A percentile compares a stretch with the other conserved stretches of the same genome.
phyloP scores from a whole-genome alignment of 2,329 filamentous ascomycete species.

The Colletotrichum tanaceti region DNA sequence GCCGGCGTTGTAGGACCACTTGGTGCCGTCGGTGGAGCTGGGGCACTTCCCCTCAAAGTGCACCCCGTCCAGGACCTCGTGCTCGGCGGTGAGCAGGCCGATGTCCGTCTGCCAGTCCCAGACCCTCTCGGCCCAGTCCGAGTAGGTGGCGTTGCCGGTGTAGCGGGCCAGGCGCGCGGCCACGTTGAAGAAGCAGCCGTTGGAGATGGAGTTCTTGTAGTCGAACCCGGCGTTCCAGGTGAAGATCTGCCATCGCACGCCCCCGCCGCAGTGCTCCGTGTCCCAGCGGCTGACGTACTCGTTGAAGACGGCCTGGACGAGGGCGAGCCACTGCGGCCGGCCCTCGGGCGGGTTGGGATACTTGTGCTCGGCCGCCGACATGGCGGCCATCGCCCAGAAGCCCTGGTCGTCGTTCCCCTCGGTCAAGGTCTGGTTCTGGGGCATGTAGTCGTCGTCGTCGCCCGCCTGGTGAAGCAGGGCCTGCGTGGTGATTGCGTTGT shows the following conservation, averaged over 20 bases:
- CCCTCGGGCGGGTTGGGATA: slow-evolving; percentile 74
- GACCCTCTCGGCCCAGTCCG: slow-evolving; percentile 77
- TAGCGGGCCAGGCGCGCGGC: slow-evolving; percentile 79
- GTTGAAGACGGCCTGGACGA: slow-evolving; percentile 84
- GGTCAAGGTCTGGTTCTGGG: slow-evolving; percentile 70
- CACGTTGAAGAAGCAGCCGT: slow-evolving; percentile 77
- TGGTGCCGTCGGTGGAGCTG: slow-evolving; percentile 66
- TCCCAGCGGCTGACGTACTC: slow-evolving; percentile 82
- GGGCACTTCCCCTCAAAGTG: slow-evolving; percentile 64
- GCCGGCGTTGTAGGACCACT: slow-evolving; percentile 78
- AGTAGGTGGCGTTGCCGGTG: slow-evolving; percentile 82
- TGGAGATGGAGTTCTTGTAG: slow-evolving; percentile 77
- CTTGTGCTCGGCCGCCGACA: slow-evolving; percentile 80
- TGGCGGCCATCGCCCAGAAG: slow-evolving; percentile 85
- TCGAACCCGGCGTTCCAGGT: slow-evolving; percentile 77
- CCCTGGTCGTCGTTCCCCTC: slow-evolving; percentile 81
- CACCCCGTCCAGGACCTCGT: slow-evolving; percentile 64
- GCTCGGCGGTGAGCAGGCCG: slow-evolving; percentile 67
- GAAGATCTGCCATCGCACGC: slow-evolving; percentile 88
- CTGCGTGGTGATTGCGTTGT: slow-evolving; percentile 69
- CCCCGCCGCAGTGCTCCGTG: slow-evolving; percentile 72
- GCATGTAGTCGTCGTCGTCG: slow-evolving; percentile 71
- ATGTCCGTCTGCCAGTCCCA: slow-evolving; percentile 73
- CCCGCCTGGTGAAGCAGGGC: slow-evolving; percentile 71
- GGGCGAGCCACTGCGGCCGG: slow-evolving; percentile 78